phyloP scores from a whole-genome alignment of 768 basidiomycete genomes.

The Lactarius vividus region DNA sequence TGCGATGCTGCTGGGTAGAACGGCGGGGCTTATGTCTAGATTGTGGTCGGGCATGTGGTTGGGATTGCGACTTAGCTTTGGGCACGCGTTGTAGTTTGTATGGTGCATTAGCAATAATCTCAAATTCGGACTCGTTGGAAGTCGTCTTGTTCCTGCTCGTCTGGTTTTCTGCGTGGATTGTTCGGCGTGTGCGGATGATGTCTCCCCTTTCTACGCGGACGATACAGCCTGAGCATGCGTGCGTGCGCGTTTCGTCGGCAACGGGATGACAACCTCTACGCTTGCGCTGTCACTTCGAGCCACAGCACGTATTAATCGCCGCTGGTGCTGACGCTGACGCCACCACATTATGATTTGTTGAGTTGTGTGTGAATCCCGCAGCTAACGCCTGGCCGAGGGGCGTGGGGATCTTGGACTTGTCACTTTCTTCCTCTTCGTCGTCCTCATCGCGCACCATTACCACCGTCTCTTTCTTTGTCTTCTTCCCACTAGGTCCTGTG shows the following conservation, averaged over 20 bases:
- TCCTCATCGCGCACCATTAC: neutral
- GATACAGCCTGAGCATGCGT: neutral
- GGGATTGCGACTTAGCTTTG: neutral
- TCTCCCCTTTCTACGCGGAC: neutral
- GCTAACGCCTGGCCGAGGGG: constrained; percentile 7
- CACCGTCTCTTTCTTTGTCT: neutral
- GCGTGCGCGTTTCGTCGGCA: neutral
- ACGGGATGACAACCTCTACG: neutral
- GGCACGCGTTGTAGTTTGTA: neutral
- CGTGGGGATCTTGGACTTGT: neutral
- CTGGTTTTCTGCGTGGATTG: constrained; percentile 1
- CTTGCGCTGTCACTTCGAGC: neutral
- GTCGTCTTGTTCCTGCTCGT: neutral
- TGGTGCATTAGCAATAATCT: neutral
- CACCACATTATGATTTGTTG: constrained; percentile 6
- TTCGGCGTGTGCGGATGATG: neutral
- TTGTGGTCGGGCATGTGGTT: too few relatives aligned
- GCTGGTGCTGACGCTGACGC: neutral
- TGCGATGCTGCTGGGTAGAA: neutral
- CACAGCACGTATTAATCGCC: neutral
- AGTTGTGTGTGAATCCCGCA: constrained; percentile 16
- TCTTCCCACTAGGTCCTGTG: neutral
- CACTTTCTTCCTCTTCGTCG: neutral
- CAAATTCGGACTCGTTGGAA: too few relatives aligned
- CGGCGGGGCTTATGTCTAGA: neutral